phyloP scores from a whole-genome alignment of 768 basidiomycete species.

The Lactarius tabidus region DNA sequence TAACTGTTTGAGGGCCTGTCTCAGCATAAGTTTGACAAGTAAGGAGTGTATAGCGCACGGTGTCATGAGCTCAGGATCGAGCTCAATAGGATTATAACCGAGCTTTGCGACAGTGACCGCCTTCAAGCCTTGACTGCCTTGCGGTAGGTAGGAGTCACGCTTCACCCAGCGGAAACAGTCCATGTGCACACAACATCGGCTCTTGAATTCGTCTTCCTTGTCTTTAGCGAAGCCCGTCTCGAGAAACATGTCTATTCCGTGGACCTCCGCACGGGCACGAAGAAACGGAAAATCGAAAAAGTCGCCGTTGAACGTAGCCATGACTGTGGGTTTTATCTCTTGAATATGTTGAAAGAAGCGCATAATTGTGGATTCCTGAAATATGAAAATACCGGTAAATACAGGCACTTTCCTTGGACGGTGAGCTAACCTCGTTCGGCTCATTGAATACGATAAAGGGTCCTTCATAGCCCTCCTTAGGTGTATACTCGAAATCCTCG shows the following conservation, averaged over 20 bases:
- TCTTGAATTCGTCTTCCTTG: slow-evolving; percentile 92
- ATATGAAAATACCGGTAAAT: not conserved
- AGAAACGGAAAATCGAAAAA: slow-evolving; percentile 99
- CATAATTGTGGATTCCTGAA: slow-evolving; percentile 72
- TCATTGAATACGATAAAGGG: slow-evolving; percentile 96
- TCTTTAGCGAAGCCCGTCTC: slow-evolving; percentile 94
- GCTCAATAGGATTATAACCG: slow-evolving; percentile 93
- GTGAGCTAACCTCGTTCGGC: slow-evolving; percentile 67
- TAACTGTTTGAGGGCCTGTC: slow-evolving; percentile 52
- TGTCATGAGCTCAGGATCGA: slow-evolving; percentile 99
- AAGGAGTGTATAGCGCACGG: slow-evolving; percentile 58
- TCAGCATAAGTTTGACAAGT: not conserved
- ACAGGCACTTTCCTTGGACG: not conserved
- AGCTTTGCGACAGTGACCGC: slow-evolving; percentile 95
- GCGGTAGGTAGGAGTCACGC: slow-evolving; percentile 95
- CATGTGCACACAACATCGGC: slow-evolving; percentile 91
- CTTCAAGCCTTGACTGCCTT: slow-evolving; percentile 97
- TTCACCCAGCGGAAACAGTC: slow-evolving; percentile 99
- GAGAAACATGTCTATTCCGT: slow-evolving; percentile 94
- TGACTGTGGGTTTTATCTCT: slow-evolving; percentile 91
- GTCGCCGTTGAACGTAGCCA: slow-evolving; percentile 98
- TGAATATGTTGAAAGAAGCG: slow-evolving; percentile 94
- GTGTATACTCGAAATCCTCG: slow-evolving; percentile 98
- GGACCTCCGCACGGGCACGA: slow-evolving; percentile 73
- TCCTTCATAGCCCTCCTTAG: slow-evolving; percentile 95